Evolutionary conservation across 208 protist species (phyloP).

Genomic region (Wallacemonas rigidus): DNA sequence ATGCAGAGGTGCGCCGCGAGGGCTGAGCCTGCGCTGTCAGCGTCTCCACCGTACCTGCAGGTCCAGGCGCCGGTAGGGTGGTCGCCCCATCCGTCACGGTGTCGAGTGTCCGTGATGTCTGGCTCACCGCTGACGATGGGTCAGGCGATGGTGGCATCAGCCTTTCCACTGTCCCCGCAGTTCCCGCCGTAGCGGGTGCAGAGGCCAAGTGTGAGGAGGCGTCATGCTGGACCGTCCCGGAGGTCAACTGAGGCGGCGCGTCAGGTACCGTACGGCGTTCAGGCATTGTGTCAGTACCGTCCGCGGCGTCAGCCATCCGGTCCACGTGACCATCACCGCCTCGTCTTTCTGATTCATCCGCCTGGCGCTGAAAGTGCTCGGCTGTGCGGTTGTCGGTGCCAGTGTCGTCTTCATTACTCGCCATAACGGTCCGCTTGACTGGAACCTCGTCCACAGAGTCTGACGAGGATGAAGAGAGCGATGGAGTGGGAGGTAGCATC

Average conservation of each 20-base stretch:
- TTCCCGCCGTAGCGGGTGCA: neutral
- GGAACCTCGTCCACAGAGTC: neutral
- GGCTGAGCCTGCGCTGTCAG: neutral
- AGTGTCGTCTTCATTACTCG: neutral
- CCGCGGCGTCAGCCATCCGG: too few species aligned
- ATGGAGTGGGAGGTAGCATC: slow-evolving; percentile 9
- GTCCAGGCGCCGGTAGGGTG: neutral
- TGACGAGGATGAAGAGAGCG: slow-evolving; percentile 12
- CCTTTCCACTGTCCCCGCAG: too few species aligned
- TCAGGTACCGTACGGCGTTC: too few species aligned
- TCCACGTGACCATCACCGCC: too few species aligned
- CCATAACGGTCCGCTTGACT: neutral
- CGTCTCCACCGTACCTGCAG: neutral
- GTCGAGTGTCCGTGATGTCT: too few species aligned
- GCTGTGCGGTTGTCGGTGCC: neutral
- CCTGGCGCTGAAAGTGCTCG: too few species aligned
- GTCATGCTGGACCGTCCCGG: too few species aligned
- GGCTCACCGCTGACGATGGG: neutral
- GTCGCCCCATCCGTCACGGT: neutral
- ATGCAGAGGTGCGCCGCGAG: neutral
- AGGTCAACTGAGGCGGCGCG: too few species aligned
- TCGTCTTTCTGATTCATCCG: too few species aligned
- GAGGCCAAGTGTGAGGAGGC: neutral
- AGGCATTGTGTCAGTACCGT: neutral
- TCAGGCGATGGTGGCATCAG: neutral